Evolutionary conservation across 2,329 filamentous ascomycete species (phyloP).

Genomic region (Sarocladiaceae sp.): DNA sequence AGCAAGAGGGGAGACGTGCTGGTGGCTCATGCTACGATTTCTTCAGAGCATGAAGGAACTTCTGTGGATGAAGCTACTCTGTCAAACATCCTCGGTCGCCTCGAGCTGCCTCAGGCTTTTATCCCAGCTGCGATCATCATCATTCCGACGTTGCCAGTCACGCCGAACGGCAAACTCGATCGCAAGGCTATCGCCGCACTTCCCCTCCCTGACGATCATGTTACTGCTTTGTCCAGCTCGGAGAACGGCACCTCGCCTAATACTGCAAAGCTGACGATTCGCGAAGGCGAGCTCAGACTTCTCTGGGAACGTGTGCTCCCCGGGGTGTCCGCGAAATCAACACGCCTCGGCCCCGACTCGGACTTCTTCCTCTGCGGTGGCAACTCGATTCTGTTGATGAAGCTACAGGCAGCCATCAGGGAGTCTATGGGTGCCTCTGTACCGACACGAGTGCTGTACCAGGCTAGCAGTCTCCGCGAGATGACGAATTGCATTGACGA

Average conservation of each 20-base stretch:
- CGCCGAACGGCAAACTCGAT: slow-evolving; percentile 20
- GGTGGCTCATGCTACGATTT: slow-evolving; percentile 11
- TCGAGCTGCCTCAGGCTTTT: slow-evolving; percentile 25
- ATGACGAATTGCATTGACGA: slow-evolving; percentile 26
- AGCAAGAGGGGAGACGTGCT: slow-evolving; percentile 10
- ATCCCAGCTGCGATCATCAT: slow-evolving; percentile 18
- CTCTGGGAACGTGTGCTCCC: slow-evolving; percentile 15
- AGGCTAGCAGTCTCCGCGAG: slow-evolving; percentile 24
- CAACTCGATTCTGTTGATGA: slow-evolving; percentile 25
- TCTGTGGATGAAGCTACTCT: slow-evolving; percentile 14
- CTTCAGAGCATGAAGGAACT: slow-evolving; percentile 4
- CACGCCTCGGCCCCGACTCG: slow-evolving; percentile 13
- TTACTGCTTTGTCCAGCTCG: no score
- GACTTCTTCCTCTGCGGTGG: slow-evolving; percentile 32
- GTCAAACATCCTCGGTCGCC: no score
- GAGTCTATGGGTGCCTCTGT: slow-evolving; percentile 16
- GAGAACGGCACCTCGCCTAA: no score
- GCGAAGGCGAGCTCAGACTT: slow-evolving; percentile 12
- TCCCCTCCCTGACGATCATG: slow-evolving; percentile 15
- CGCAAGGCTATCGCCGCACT: slow-evolving; percentile 16
- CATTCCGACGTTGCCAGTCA: slow-evolving; percentile 20
- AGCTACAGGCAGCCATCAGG: slow-evolving; percentile 21
- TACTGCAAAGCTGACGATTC: slow-evolving; percentile 10
- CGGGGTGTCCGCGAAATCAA: slow-evolving; percentile 2
- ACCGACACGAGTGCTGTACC: slow-evolving; percentile 25